phyloP scores from a whole-genome alignment of 306 rosid species.

The Dryas octopetala region DNA sequence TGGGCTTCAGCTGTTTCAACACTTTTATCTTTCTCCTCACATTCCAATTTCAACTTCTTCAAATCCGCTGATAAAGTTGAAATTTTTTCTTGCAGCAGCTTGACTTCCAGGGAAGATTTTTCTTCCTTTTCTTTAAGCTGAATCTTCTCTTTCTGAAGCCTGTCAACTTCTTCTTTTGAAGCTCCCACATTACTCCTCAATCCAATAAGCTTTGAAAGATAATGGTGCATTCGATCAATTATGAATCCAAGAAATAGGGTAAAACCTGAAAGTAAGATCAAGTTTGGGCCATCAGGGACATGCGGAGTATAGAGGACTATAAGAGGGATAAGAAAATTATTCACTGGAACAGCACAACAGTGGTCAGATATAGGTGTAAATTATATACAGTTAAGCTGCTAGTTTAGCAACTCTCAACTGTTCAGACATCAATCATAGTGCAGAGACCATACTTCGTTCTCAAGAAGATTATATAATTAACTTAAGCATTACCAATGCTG shows the following conservation, averaged over 20 bases:
- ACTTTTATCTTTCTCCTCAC: slow-evolving; percentile 57
- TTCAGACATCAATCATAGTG: not conserved
- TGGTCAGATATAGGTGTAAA: not conserved
- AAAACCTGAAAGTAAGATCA: slow-evolving; percentile 54
- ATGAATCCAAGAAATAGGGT: slow-evolving; percentile 75
- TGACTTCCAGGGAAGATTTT: slow-evolving; percentile 56
- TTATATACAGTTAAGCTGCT: too few relatives aligned
- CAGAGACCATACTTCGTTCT: not conserved
- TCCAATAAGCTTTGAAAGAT: slow-evolving; percentile 55
- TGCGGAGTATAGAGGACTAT: too few relatives aligned
- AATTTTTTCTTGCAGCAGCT: slow-evolving; percentile 48
- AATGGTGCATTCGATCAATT: slow-evolving; percentile 68
- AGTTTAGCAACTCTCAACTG: not conserved
- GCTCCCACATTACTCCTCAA: slow-evolving; percentile 46
- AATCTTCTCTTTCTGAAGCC: slow-evolving; percentile 46
- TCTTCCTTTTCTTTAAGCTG: slow-evolving; percentile 56
- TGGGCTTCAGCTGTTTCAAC: slow-evolving; percentile 73
- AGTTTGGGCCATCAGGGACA: not conserved
- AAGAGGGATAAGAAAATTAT: not conserved
- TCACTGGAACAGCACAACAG: not conserved
- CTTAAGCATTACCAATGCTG: not conserved
- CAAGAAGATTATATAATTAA: not conserved
- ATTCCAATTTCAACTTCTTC: slow-evolving; percentile 63
- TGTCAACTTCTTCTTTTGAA: slow-evolving; percentile 67
- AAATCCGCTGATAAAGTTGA: slow-evolving; percentile 44